phyloP scores from a whole-genome alignment of 2,329 filamentous ascomycete species.

The Pseudogymnoascus pannorum region DNA sequence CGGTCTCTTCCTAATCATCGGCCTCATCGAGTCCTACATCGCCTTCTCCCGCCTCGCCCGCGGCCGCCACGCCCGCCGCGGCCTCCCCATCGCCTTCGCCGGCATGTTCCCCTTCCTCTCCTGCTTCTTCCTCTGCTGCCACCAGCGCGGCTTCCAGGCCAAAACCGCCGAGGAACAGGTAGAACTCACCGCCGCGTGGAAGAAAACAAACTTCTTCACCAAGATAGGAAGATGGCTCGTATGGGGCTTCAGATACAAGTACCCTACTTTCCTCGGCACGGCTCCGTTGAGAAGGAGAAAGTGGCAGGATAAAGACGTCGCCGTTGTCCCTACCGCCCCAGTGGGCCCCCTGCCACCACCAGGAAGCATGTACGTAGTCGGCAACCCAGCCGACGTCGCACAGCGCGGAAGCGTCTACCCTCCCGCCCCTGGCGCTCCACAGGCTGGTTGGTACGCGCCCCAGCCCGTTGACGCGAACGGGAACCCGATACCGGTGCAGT shows the following conservation, averaged over 20 bases:
- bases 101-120: not conserved
- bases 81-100: not conserved
- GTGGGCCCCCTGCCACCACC: not conserved
- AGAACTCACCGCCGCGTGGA: not conserved
- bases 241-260: slow-evolving; percentile 5
- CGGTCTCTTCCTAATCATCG: slow-evolving; percentile 28
- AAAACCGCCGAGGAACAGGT: not conserved
- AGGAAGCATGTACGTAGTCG: not conserved
- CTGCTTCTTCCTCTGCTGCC: slow-evolving; percentile 5
- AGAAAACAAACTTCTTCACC: not conserved
- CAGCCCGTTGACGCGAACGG: not conserved
- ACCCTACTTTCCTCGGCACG: not conserved
- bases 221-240: not conserved
- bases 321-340: not conserved
- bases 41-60: slow-evolving; percentile 19
- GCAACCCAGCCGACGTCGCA: not conserved
- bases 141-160: not conserved
- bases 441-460: not conserved
- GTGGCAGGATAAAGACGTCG: not conserved
- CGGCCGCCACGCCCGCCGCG: slow-evolving; percentile 1
- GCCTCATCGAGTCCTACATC: slow-evolving; percentile 31
- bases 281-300: not conserved
- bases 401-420: not conserved
- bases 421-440: not conserved
- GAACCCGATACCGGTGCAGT: not conserved